Percentiles rank a stretch among this genome's conserved stretches.
Evolutionary conservation across 352 stramenopile genomes (phyloP).

Genomic region (Pythium grandisporangium): DNA sequence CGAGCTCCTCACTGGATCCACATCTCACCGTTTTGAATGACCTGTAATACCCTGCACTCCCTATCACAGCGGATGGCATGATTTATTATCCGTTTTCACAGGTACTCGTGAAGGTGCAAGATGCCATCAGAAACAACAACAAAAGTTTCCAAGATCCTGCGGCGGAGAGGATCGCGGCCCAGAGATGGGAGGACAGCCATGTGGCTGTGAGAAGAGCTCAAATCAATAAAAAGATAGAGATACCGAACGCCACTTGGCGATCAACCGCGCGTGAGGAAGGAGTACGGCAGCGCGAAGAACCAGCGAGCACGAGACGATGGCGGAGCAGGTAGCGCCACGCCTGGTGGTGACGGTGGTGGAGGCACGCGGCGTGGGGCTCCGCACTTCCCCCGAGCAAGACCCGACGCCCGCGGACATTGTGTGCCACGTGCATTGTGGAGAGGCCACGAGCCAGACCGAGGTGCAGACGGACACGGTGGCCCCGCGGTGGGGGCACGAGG

Average conservation of each 20-base stretch:
- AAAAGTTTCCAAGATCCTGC: too few species aligned
- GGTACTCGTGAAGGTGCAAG: too few species aligned
- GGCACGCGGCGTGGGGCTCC: neutral
- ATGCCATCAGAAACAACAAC: too few species aligned
- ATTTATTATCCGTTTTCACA: too few species aligned
- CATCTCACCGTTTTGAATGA: too few species aligned
- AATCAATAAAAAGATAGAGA: too few species aligned
- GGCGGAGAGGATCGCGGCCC: too few species aligned
- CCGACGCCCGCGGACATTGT: neutral
- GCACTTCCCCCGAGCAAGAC: neutral
- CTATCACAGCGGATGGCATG: too few species aligned
- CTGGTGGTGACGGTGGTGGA: neutral
- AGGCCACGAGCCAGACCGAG: neutral
- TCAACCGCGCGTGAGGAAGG: neutral
- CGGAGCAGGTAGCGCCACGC: neutral
- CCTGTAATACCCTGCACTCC: too few species aligned
- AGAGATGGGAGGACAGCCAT: too few species aligned
- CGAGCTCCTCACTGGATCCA: too few species aligned
- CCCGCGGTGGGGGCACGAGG: neutral
- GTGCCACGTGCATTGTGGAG: neutral
- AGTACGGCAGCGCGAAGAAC: neutral
- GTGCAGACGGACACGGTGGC: neutral
- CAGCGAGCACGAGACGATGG: neutral
- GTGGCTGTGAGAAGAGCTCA: too few species aligned
- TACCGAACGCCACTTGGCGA: neutral